Percentiles rank a stretch among this genome's conserved stretches.
Evolutionary conservation across 164 flowering plant species (phyloP).

Genomic region (Umbilicus rupestris): DNA sequence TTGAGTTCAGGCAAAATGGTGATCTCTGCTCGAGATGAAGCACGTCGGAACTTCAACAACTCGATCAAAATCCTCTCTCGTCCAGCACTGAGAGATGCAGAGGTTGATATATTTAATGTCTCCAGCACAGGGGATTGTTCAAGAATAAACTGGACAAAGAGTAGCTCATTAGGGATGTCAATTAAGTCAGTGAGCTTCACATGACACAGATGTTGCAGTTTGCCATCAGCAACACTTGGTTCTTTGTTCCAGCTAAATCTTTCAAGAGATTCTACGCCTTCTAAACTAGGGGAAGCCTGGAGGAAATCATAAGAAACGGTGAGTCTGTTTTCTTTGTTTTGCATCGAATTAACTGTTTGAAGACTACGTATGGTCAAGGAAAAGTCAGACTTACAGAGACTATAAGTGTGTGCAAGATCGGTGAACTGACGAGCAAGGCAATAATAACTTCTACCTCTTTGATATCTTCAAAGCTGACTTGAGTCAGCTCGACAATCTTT

Average conservation of each 20-base stretch:
- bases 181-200: slow-evolving; percentile 47
- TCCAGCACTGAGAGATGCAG: slow-evolving; percentile 25
- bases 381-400: slow-evolving; percentile 45
- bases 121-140: slow-evolving; percentile 48
- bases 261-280: slow-evolving; percentile 24
- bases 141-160: slow-evolving; percentile 49
- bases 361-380: background rate
- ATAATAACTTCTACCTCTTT: slow-evolving; percentile 48
- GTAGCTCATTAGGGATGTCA: slow-evolving; percentile 48
- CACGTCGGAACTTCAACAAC: slow-evolving; percentile 43
- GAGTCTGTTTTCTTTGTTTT: background rate
- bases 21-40: slow-evolving; percentile 48
- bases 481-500: slow-evolving; percentile 40
- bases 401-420: slow-evolving; percentile 42
- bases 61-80: slow-evolving; percentile 39
- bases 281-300: slow-evolving; percentile 15
- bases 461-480: slow-evolving; percentile 65
- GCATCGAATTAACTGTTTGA: background rate
- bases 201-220: slow-evolving; percentile 25
- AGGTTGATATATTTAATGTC: slow-evolving; percentile 36
- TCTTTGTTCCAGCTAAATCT: slow-evolving; percentile 35
- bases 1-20: slow-evolving; percentile 20
- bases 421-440: slow-evolving; percentile 46
- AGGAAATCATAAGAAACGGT: background rate
- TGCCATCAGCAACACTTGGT: slow-evolving; percentile 21